Evolutionary conservation across 2,329 filamentous ascomycete genomes (phyloP).

Genomic region (Beauveria brongniartii): DNA sequence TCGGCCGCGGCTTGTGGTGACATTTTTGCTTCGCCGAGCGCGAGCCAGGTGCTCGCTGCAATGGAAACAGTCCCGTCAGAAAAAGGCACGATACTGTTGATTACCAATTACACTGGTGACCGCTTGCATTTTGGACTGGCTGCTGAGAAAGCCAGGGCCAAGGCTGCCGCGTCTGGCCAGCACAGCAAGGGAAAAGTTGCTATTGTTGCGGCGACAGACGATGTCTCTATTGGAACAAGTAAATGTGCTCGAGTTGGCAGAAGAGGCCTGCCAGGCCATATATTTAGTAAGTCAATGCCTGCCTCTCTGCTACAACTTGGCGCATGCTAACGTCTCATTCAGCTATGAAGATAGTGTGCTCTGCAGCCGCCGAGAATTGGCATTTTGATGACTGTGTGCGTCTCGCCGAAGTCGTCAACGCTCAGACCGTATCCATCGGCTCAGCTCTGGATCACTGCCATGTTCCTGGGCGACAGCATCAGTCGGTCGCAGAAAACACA

Average conservation of each 20-base stretch:
- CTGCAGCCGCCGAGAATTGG: conserved; percentile 36
- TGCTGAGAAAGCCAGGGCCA: conserved; percentile 47
- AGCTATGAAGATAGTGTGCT: conserved; percentile 50
- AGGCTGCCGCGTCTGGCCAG: conserved; percentile 44
- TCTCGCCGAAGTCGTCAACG: conserved; percentile 39
- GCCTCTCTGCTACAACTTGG: conserved; percentile 27
- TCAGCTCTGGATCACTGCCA: conserved; percentile 55
- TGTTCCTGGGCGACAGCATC: conserved; percentile 43
- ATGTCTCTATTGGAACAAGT: conserved; percentile 23
- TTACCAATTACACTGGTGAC: conserved; percentile 59
- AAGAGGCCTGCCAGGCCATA: conserved; percentile 53
- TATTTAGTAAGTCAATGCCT: conserved; percentile 36
- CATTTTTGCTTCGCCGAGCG: conserved; percentile 57
- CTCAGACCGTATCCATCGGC: conserved; percentile 47
- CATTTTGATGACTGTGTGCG: conserved; percentile 41
- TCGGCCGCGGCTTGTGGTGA: conserved; percentile 52
- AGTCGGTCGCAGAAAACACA: conserved; percentile 37
- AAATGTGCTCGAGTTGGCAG: conserved; percentile 52
- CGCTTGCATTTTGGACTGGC: conserved; percentile 55
- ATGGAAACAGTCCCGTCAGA: conserved; percentile 45
- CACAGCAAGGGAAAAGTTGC: conserved; percentile 58
- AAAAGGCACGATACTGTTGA: conserved; percentile 49
- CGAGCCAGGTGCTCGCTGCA: conserved; percentile 53
- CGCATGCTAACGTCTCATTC: conserved; percentile 19
- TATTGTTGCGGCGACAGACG: conserved; percentile 35